phyloP scores from a whole-genome alignment of 257 asterid species.

The Ilex aquifolium region DNA sequence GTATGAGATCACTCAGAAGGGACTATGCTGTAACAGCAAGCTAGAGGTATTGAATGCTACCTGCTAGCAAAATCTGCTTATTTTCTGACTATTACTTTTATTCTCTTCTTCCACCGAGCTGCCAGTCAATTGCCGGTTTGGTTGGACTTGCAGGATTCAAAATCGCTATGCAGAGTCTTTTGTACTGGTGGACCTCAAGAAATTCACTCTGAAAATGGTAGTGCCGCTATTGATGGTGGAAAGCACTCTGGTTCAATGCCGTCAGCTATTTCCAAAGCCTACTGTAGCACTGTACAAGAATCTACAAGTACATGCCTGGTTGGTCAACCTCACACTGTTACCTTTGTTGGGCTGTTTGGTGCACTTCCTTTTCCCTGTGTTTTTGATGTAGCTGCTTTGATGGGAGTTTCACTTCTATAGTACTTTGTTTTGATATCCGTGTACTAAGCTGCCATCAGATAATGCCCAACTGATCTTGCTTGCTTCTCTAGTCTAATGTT shows the following conservation, averaged over 20 bases:
- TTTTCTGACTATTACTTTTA: slow-evolving; percentile 6
- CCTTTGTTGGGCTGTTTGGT: slow-evolving; percentile 2
- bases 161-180: slow-evolving; percentile 51
- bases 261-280: slow-evolving; percentile 10
- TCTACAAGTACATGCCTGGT: slow-evolving; percentile 32
- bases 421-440: neutral
- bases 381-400: slow-evolving; percentile 5
- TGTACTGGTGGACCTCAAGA: slow-evolving; percentile 14
- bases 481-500: too few species aligned
- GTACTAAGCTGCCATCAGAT: neutral
- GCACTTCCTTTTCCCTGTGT: neutral
- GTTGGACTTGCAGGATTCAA: slow-evolving; percentile 52
- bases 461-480: too few species aligned
- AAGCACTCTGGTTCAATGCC: slow-evolving; percentile 7
- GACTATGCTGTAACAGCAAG: slow-evolving; percentile 12
- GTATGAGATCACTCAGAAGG: slow-evolving; percentile 31
- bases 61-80: neutral
- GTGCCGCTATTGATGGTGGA: slow-evolving; percentile 3
- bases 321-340: slow-evolving; percentile 12
- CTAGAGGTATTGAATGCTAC: slow-evolving; percentile 36
- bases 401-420: neutral
- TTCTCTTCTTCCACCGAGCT: slow-evolving; percentile 16
- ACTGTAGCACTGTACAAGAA: slow-evolving; percentile 12
- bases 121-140: slow-evolving; percentile 27
- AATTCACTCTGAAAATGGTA: neutral